Evolutionary conservation across 495 filamentous ascomycete species (phyloP).

Genomic region (Saxophila tyrrhenica): DNA sequence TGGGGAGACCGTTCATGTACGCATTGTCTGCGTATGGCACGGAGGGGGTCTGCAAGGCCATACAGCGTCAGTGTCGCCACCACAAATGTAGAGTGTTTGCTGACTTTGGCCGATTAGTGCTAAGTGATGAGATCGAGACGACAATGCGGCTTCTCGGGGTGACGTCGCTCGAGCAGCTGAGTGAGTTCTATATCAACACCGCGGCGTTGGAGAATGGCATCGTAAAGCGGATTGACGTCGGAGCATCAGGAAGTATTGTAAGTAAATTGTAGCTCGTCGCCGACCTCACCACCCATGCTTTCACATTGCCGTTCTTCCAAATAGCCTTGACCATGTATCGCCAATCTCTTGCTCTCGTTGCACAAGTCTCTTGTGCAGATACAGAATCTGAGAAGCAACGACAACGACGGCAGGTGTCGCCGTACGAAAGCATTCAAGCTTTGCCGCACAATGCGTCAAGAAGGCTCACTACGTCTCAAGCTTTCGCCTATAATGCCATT

Average conservation of each 20-base stretch:
- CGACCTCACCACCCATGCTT: too few species aligned
- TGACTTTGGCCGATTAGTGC: neutral
- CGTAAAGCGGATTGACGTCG: neutral
- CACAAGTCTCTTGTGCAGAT: too few species aligned
- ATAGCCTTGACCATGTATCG: too few species aligned
- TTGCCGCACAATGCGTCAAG: too few species aligned
- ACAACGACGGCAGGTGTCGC: too few species aligned
- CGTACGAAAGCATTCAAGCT: too few species aligned
- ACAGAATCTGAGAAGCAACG: too few species aligned
- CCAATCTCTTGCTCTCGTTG: too few species aligned
- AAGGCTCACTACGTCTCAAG: too few species aligned
- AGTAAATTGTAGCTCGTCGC: neutral
- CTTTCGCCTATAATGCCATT: too few species aligned
- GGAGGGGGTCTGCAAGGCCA: constrained; percentile 10
- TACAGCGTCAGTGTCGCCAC: neutral
- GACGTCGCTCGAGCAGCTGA: neutral
- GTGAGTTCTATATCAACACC: neutral
- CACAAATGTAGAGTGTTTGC: neutral
- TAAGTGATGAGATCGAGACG: constrained; percentile 1
- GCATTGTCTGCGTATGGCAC: constrained; percentile 10
- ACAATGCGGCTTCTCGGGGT: neutral
- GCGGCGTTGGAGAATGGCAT: neutral
- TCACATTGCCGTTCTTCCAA: too few species aligned
- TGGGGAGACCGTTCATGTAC: constrained; percentile 20
- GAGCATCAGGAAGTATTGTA: neutral